Percentiles rank a stretch among this genome's conserved stretches.
Evolutionary conservation across 257 asterid species (phyloP).

Genomic region (Ballota nigra): DNA sequence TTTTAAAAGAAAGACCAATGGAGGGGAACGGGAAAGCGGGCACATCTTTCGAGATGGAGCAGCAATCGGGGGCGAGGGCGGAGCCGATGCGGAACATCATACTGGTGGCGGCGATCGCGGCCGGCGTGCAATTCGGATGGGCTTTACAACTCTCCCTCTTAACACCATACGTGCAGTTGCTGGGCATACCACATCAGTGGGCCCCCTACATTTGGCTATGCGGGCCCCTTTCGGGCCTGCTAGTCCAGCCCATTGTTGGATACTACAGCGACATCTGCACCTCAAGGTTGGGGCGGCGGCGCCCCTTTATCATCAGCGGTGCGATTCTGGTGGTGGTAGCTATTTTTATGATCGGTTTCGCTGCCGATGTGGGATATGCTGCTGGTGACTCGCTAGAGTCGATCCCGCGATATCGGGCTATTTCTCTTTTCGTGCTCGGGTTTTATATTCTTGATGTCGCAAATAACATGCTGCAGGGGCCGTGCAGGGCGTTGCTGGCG

Average conservation of each 20-base stretch:
- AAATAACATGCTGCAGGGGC: constrained; percentile 85
- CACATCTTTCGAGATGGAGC: neutral
- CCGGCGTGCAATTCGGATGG: constrained; percentile 91
- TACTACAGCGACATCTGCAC: constrained; percentile 68
- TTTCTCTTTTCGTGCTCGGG: constrained; percentile 64
- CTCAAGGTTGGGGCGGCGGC: constrained; percentile 64
- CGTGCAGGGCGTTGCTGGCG: constrained; percentile 77
- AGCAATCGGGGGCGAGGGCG: neutral
- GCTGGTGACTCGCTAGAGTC: constrained; percentile 53
- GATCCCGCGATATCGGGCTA: constrained; percentile 48
- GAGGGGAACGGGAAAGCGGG: neutral
- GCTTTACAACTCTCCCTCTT: constrained; percentile 77
- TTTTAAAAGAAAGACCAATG: neutral
- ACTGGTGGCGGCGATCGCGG: constrained; percentile 70
- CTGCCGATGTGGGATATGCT: constrained; percentile 63
- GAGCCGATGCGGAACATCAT: constrained; percentile 40
- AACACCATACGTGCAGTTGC: constrained; percentile 73
- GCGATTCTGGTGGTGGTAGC: constrained; percentile 53
- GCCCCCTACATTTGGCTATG: constrained; percentile 75
- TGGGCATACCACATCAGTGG: constrained; percentile 66
- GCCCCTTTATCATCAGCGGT: constrained; percentile 74
- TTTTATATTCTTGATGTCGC: constrained; percentile 84
- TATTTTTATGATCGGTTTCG: constrained; percentile 62
- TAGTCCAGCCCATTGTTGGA: constrained; percentile 85
- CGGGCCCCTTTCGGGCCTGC: constrained; percentile 77